These are phyloP conservation scores for Plasmodiophora brassicae DNA, from an alignment of 208 protist genomes.

Conservation along the genomic window DNA sequence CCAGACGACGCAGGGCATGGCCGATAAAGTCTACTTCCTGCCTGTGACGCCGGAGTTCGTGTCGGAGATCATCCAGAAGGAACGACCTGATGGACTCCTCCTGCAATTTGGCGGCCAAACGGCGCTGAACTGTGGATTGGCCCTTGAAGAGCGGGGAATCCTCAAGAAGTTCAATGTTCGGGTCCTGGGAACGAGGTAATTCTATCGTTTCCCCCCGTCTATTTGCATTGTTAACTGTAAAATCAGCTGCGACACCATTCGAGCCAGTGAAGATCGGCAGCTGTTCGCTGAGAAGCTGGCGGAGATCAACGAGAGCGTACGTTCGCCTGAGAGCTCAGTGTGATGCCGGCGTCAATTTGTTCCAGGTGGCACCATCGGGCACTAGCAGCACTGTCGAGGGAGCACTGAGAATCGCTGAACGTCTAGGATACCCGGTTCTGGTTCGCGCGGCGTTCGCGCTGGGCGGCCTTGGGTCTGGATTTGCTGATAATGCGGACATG, in stretches of 20 bases:
- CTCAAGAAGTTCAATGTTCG: constrained; percentile 56
- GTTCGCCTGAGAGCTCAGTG: neutral
- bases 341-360: constrained; percentile 41
- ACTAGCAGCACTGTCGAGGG: constrained; percentile 36
- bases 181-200: neutral
- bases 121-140: constrained; percentile 93
- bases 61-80: constrained; percentile 66
- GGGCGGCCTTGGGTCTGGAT: constrained; percentile 93
- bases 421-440: constrained; percentile 72
- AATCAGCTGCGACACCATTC: constrained; percentile 86
- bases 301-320: constrained; percentile 86
- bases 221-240: constrained; percentile 52
- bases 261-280: constrained; percentile 91
- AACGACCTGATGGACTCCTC: constrained; percentile 86
- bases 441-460: constrained; percentile 93
- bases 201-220: neutral
- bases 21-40: constrained; percentile 92
- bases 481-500: constrained; percentile 77
- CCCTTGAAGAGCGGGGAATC: constrained; percentile 79
- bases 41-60: constrained; percentile 85
- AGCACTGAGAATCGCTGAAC: neutral
- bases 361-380: constrained; percentile 58
- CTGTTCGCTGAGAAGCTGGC: constrained; percentile 88
- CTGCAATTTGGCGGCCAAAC: constrained; percentile 96
- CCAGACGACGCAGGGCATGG: constrained; percentile 88